Evolutionary conservation across 441 rosid species (phyloP), one percentile per base, ranked within the genome.

Genomic region (Adansonia rubrostipa): DNA sequence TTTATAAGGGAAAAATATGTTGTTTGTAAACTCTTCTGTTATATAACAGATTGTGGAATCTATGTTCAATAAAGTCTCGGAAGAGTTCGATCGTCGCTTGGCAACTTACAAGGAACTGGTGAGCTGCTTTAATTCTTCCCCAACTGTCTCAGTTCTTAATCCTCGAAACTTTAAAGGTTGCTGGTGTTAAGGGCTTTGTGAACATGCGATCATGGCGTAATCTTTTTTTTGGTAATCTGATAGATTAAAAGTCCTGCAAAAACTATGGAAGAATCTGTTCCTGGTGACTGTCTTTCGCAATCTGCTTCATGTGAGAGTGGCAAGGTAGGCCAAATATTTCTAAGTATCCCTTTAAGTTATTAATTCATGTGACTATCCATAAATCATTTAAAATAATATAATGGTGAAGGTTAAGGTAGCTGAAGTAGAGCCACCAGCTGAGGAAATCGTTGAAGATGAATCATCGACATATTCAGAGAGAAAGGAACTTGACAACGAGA

Each of bases 41-140:
- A 13, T 65, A 19, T 57, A 68, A 79, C 89, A 96, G 99, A 79
- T 93, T 84, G 95, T 96, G 84, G 95, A 89, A 75, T 85, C 88
- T 82, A 85, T 91, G 85, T 74, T 91, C 77, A 75, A 76, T 78
- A 91, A 86, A 84, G 87, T 91, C 44, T 80, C 87, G 79, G 90
- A 88, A 85, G 95, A 89, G 80, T 83, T 91, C 77, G 88, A 83
- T 64, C 86, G 74, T 76, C 90, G 89, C 57, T 75, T 89, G 57
- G 80, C 87, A 50, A 84, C 74, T 75, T 85, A 88, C 64, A 85
- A 67, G 78, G 90, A 80, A 80, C 77, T 71, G 84, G 92, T 88
- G 71, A 86, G 91, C 13, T 22, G 42, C 50, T 13, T 22, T 6
- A 47, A 13, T 48, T 48, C 51, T 66, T 68, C 72, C 22, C 14